Percentiles rank a stretch among this genome's conserved stretches.
Conservation (phyloP, 2,329 filamentous ascomycete species). For the Talaromyces pinophilus region DNA sequence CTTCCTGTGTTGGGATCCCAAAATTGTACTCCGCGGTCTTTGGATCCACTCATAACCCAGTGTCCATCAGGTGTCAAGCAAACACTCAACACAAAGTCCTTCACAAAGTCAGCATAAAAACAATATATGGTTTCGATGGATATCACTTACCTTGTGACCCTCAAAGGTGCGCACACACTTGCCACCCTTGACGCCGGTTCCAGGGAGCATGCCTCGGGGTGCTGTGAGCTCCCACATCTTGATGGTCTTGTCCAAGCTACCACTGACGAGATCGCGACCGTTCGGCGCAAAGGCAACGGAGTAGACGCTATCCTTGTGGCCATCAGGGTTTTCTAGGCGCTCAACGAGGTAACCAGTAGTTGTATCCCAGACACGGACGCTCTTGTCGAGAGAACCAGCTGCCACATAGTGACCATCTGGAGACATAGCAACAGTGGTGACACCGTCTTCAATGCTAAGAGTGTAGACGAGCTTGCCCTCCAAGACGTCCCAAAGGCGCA, state of each 20-base stretch:
- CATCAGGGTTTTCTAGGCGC: constrained; percentile 86
- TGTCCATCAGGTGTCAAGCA: constrained; percentile 89
- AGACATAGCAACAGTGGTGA: constrained; percentile 96
- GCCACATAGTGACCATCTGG: constrained; percentile 93
- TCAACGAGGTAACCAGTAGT: constrained; percentile 82
- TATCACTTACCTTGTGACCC: constrained; percentile 75
- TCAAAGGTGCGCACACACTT: constrained; percentile 97
- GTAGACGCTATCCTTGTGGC: constrained; percentile 96
- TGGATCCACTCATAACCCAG: constrained; percentile 97
- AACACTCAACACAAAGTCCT: constrained; percentile 96
- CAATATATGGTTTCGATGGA: neutral
- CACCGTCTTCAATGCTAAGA: constrained; percentile 91
- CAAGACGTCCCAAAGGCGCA: constrained; percentile 94
- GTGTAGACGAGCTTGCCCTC: constrained; percentile 78
- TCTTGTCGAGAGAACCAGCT: constrained; percentile 94
- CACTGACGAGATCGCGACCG: constrained; percentile 88
- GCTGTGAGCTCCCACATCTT: constrained; percentile 96
- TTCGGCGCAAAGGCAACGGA: constrained; percentile 94
- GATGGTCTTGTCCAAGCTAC: constrained; percentile 95
- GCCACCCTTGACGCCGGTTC: constrained; percentile 73
- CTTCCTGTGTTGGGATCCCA: constrained; percentile 94
- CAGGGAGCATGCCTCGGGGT: constrained; percentile 65
- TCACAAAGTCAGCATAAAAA: constrained; percentile 26
- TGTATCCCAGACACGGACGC: constrained; percentile 95
- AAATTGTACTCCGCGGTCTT: constrained; percentile 96